phyloP scores from a whole-genome alignment of 2,329 filamentous ascomycete species.

The Geosmithia morbida region DNA sequence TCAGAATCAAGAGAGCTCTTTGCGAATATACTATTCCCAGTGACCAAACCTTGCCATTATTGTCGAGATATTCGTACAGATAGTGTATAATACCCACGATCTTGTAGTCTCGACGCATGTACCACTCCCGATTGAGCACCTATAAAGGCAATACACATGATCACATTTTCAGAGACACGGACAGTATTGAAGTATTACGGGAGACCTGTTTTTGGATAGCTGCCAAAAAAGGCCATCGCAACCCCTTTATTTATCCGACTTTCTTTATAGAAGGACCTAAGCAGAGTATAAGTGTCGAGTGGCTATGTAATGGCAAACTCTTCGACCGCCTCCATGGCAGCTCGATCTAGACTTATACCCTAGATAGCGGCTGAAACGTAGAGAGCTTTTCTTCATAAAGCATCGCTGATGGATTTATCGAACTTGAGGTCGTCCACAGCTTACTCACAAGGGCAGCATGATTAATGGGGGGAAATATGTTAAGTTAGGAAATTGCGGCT shows the following conservation, averaged over 20 bases:
- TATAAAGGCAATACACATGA: neutral
- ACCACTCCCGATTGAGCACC: slow-evolving; percentile 4
- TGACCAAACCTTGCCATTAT: slow-evolving; percentile 1
- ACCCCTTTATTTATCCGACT: slow-evolving; percentile 3
- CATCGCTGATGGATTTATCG: neutral
- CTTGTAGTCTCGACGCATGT: slow-evolving; percentile 3
- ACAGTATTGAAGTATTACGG: neutral
- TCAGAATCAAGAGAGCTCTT: neutral
- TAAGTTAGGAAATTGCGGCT: slow-evolving; percentile 3
- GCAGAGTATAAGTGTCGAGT: slow-evolving; percentile 1
- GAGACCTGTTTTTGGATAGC: neutral
- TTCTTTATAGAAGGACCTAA: slow-evolving; percentile 2
- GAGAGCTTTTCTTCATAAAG: slow-evolving; percentile 4
- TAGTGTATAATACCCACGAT: slow-evolving; percentile 1
- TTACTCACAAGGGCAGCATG: slow-evolving; percentile 14
- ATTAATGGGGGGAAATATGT: slow-evolving; percentile 13
- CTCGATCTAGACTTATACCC: slow-evolving; percentile 2
- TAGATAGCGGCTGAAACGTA: slow-evolving; percentile 3
- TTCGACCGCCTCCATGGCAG: slow-evolving; percentile 3
- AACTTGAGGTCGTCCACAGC: neutral
- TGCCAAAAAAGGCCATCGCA: slow-evolving; percentile 1
- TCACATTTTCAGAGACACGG: neutral
- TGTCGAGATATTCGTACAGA: slow-evolving; percentile 1
- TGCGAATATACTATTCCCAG: slow-evolving; percentile 1
- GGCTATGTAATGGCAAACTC: neutral